Base-by-base conservation (phyloP, 1,139 yeast genomes). In the Hyphopichia buzzinii region DNA sequence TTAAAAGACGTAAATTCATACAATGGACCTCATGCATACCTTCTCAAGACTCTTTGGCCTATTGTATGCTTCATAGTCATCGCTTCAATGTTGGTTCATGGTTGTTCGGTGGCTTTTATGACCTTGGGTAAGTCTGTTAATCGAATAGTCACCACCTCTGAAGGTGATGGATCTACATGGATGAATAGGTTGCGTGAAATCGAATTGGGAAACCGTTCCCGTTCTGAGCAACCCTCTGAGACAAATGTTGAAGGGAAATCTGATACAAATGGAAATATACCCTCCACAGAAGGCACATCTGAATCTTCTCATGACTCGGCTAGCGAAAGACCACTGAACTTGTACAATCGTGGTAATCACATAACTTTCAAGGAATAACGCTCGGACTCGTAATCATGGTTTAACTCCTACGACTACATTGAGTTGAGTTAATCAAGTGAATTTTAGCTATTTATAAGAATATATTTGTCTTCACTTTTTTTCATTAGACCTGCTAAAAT, bases 41-140 rank as follows among this genome's bases (percentile, higher is more conserved):
- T 89, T 30, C 74, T 92, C 34, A 80, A 86, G 2, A 62, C 78
- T 4, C 74, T 92, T 35, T 92, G 98, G 97, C 98, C 98, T 1
- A 74, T 88, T 8, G 88, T 85, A 1, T 81, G 92, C 30, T 92
- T 92, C 52, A 65, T 92, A 42, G 88, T 92, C 26, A 71, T 92
- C 10, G 77, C 95, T 0, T 89, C 97, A 2, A 92, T 92, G 49
- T 67, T 89, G 19, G 95, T 92, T 21, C 98, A 92, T 62, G 98
- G 98, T 11, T 90, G 97, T 0, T 89, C 97, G 0, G 96, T 92
- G 31, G 98, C 98, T 0, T 96, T 90, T 5, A 76, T 89, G 46
- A 82, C 94, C 0, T 72, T 92, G 36, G 97, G 97, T 36, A 85
- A 82, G 52, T 83, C 92, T 42, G 75, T 92, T 57, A 88, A 90